Evolutionary conservation across 495 filamentous ascomycete species (phyloP).

Genomic region (Aeminium ludgeri): DNA sequence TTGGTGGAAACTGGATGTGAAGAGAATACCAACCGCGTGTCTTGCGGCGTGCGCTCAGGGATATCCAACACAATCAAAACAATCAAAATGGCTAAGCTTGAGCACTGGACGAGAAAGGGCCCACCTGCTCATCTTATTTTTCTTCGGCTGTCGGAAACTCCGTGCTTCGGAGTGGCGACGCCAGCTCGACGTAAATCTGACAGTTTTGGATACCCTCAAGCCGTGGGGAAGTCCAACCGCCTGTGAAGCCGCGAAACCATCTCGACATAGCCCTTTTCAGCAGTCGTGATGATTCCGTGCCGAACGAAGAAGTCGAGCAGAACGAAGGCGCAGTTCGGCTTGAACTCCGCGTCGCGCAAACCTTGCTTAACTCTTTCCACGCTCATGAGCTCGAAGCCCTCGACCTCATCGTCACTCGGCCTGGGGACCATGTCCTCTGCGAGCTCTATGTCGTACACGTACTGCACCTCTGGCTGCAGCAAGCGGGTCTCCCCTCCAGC

Average conservation of each 20-base stretch:
- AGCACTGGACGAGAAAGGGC: too few species aligned
- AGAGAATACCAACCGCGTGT: too few species aligned
- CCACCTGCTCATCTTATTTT: too few species aligned
- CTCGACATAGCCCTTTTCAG: conserved; percentile 73
- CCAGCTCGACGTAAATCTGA: conserved; percentile 50
- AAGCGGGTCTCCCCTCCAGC: conserved; percentile 78
- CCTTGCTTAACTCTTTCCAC: conserved; percentile 58
- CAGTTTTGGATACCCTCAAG: conserved; percentile 14
- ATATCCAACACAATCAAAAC: too few species aligned
- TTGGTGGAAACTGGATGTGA: conserved; percentile 4
- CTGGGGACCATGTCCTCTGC: conserved; percentile 44
- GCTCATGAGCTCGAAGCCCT: conserved; percentile 60
- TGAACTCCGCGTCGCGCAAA: conserved; percentile 60
- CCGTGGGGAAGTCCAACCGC: conserved; percentile 62
- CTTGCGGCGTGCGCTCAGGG: too few species aligned
- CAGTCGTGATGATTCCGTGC: conserved; percentile 62
- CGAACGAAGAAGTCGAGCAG: conserved; percentile 82
- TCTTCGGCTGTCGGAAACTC: too few species aligned
- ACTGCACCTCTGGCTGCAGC: conserved; percentile 82
- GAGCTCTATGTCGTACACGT: conserved; percentile 79
- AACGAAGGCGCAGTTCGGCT: conserved; percentile 80
- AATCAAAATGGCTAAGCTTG: too few species aligned
- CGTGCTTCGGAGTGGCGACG: conserved; percentile 48
- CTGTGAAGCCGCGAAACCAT: conserved; percentile 64
- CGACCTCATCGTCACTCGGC: conserved; percentile 77